A percentile compares a stretch with the other conserved stretches of the same genome.
phyloP scores from a whole-genome alignment of 768 basidiomycete species.

The Lentinula detonsa region DNA sequence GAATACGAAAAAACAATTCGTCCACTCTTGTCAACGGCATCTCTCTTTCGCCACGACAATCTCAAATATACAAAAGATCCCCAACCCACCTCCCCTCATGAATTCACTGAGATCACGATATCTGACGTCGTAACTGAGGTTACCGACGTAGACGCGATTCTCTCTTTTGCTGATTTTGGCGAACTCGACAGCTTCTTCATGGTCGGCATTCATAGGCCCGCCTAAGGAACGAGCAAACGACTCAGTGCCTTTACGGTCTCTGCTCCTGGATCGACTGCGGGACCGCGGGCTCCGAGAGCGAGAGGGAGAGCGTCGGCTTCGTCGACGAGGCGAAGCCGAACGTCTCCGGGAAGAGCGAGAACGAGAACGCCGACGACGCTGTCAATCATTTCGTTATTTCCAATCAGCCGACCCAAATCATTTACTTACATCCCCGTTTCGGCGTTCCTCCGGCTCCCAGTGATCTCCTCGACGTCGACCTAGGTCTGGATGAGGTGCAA shows the following conservation, averaged over 20 bases:
- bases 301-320: slow-evolving; percentile 62
- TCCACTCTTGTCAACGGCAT: slow-evolving; percentile 14
- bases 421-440: slow-evolving; percentile 60
- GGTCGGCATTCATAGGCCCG: slow-evolving; percentile 84
- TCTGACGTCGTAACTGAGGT: slow-evolving; percentile 97
- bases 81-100: slow-evolving; percentile 99
- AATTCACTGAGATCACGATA: slow-evolving; percentile 99
- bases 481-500: slow-evolving; percentile 12
- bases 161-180: slow-evolving; percentile 96
- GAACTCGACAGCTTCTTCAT: slow-evolving; percentile 93
- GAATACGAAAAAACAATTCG: background rate
- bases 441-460: slow-evolving; percentile 80
- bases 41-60: slow-evolving; percentile 69
- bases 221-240: slow-evolving; percentile 76
- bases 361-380: slow-evolving; percentile 33
- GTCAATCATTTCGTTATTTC: background rate
- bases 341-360: slow-evolving; percentile 43
- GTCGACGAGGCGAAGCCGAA: slow-evolving; percentile 60
- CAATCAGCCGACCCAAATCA: background rate
- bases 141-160: slow-evolving; percentile 98
- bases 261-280: slow-evolving; percentile 45
- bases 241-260: slow-evolving; percentile 56
- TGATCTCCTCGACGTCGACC: slow-evolving; percentile 59
- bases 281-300: slow-evolving; percentile 55
- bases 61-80: slow-evolving; percentile 61